Base-by-base conservation (phyloP, 2,329 filamentous ascomycete genomes). In the Coniochaeta sp. region DNA sequence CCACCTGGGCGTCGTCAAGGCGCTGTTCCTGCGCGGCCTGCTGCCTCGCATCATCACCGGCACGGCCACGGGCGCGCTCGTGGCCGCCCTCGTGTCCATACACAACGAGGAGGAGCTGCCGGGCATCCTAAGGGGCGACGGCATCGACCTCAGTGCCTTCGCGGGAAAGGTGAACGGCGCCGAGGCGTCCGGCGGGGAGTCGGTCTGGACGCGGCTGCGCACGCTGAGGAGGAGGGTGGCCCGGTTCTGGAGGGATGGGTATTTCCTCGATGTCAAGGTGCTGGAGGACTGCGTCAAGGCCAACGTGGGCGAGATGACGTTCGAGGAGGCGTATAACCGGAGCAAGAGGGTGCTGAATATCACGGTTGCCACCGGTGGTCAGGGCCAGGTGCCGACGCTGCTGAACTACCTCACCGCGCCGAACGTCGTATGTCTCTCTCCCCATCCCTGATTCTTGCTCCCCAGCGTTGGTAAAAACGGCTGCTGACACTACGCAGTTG, bases 381-480 rank as follows among this genome's bases (percentile, higher is more conserved):
- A 87, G 62, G 87, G 85, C 16, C 91, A 90, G 36, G 86, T 93
- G 1, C 93, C 93, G 1, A 92, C 89, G 55, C 76, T 97, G 34
- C 82, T 98, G 36, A 98, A 97, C 73, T 95, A 97, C 70, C 81
- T 97, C 57, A 97, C 93, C 1, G 90, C 93, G 2, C 93, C 93
- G 3, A 93, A 97, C 69, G 92, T 97, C 68, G 89, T 92, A 82
- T 65, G 89, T 57, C 9, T 19, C 44, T 14, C 19, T 22, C 8
- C n/a, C 34, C 34, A 7, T 5, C 10, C 6, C 14, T 16, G 16
- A 17, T 4, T 34, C n/a, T n/a, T n/a, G n/a, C n/a, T n/a, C n/a
- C n/a, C n/a, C n/a, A n/a, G n/a, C n/a, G n/a, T n/a, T n/a, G n/a
- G n/a, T n/a, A n/a, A n/a, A 56, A 16, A 7, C 30, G 52, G 16